These are phyloP conservation scores for Boletus sp. DNA, from an alignment of 1,284 basidiomycete species.

Conservation along the genomic window DNA sequence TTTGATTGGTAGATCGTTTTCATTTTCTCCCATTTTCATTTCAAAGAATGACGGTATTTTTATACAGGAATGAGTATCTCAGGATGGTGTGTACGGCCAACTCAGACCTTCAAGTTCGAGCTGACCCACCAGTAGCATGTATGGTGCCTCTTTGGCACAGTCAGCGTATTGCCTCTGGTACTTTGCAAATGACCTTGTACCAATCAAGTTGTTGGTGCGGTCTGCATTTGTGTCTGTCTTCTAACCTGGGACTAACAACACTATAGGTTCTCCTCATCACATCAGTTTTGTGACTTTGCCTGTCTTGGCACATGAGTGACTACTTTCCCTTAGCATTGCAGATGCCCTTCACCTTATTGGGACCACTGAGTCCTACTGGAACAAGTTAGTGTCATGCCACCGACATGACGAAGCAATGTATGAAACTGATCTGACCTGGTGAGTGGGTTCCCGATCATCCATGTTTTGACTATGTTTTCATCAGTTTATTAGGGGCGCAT, in stretches of 20 bases:
- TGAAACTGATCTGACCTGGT: constrained; percentile 11
- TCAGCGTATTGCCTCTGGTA: constrained; percentile 8
- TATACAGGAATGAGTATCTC: constrained; percentile 10
- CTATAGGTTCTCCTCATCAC: constrained; percentile 14
- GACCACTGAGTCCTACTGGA: constrained; percentile 7
- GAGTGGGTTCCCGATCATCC: background rate
- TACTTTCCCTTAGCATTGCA: constrained; percentile 5
- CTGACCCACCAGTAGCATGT: constrained; percentile 12
- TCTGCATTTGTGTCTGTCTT: background rate
- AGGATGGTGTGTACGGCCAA: constrained; percentile 4
- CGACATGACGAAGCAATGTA: background rate
- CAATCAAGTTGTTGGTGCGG: constrained; percentile 15
- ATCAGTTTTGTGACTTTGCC: constrained; percentile 1
- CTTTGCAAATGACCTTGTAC: constrained; percentile 11
- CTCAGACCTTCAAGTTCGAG: background rate
- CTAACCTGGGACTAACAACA: background rate
- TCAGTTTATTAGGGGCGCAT: constrained; percentile 8
- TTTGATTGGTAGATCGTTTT: constrained; percentile 10
- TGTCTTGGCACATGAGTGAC: background rate
- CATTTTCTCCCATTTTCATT: background rate
- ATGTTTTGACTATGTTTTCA: background rate
- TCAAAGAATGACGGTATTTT: background rate
- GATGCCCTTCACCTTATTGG: constrained; percentile 14
- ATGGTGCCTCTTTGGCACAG: constrained; percentile 16
- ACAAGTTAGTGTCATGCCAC: constrained; percentile 13